Base-by-base conservation (phyloP, 257 asterid species). In the Scutellaria barbata region DNA sequence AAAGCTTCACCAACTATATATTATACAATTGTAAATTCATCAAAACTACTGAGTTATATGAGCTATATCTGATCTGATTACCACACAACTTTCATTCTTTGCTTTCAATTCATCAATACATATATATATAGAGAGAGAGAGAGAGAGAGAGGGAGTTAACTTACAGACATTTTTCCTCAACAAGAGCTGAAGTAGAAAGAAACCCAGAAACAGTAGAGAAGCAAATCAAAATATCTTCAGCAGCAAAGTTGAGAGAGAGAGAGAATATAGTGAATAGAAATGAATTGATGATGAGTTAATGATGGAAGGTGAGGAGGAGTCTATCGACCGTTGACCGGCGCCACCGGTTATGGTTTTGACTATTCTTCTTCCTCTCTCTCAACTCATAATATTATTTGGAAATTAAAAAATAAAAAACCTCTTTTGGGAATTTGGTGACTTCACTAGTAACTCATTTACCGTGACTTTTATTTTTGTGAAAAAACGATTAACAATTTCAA, bases 81-180 rank as follows among this genome's bases (percentile, higher is more conserved):
- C 10, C 68, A 67, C 11, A 42, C 48, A 16, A 41, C 12, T 6
- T 5, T 3, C 37, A 43, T 63, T 20, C 33, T 51, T 51, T 11
- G 41, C 25, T 52, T 12, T 7, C 8, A 35, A 63, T 13, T 71
- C 41, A 43, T 37, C 40, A 25, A 25, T 25, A 25, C 3, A 25
- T 25, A 3, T 25, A 3, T 25, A 3, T 25, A 3, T 25, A 25
- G 30, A 25, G 30, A 25, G 30, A 25, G 30, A 25, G 30, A 48
- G n/a, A n/a, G n/a, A n/a, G 1, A 17, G 47, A 22, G 14, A 59
- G 18, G 59, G 10, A 1, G 39, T 18, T 3, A 46, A 74, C 89
- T 80, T 79, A 84, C 89, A 53, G 86, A 81, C 89, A 84, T 84
- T 64, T 78, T 53, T 4, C 50, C 46, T 73, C 74, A 20, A 8